phyloP scores from a whole-genome alignment of 2,329 filamentous ascomycete genomes.

The Sordariomycetes sp. region DNA sequence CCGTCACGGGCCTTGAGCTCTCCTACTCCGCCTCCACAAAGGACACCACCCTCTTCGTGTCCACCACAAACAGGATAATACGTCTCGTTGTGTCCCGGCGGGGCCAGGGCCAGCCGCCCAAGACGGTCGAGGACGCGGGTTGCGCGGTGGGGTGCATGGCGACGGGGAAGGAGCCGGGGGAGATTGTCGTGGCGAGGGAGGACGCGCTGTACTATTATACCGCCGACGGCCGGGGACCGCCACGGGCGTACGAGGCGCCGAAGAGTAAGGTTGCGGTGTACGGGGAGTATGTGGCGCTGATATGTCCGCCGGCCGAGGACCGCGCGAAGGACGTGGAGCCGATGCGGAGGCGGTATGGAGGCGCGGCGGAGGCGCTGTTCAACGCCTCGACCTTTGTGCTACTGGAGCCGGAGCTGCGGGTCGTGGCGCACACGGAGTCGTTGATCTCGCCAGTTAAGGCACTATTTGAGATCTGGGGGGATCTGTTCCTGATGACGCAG shows the following conservation, averaged over 20 bases:
- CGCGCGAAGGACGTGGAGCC: slow-evolving; percentile 34
- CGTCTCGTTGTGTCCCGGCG: slow-evolving; percentile 78
- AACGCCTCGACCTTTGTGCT: slow-evolving; percentile 80
- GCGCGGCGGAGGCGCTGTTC: slow-evolving; percentile 65
- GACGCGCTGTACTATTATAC: slow-evolving; percentile 95
- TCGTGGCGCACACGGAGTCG: slow-evolving; percentile 80
- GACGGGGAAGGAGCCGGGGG: slow-evolving; percentile 62
- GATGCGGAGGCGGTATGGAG: slow-evolving; percentile 59
- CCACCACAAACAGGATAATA: slow-evolving; percentile 77
- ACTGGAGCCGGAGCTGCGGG: slow-evolving; percentile 81
- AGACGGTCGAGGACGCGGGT: slow-evolving; percentile 77
- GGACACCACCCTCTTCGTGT: slow-evolving; percentile 73
- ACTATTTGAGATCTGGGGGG: slow-evolving; percentile 79
- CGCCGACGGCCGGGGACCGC: slow-evolving; percentile 69
- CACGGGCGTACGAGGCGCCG: slow-evolving; percentile 80
- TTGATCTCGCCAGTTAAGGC: slow-evolving; percentile 67
- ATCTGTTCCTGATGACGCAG: slow-evolving; percentile 78
- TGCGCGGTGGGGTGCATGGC: slow-evolving; percentile 95
- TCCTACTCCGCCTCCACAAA: slow-evolving; percentile 33
- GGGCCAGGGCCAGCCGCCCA: slow-evolving; percentile 78
- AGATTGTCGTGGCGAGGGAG: slow-evolving; percentile 83
- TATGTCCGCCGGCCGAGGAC: slow-evolving; percentile 50
- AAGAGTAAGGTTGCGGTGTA: slow-evolving; percentile 74
- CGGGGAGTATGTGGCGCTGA: slow-evolving; percentile 74
- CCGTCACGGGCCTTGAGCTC: slow-evolving; percentile 83